Evolutionary conservation across 2,329 filamentous ascomycete genomes (phyloP).

Genomic region (Arthrocladium fulminans): DNA sequence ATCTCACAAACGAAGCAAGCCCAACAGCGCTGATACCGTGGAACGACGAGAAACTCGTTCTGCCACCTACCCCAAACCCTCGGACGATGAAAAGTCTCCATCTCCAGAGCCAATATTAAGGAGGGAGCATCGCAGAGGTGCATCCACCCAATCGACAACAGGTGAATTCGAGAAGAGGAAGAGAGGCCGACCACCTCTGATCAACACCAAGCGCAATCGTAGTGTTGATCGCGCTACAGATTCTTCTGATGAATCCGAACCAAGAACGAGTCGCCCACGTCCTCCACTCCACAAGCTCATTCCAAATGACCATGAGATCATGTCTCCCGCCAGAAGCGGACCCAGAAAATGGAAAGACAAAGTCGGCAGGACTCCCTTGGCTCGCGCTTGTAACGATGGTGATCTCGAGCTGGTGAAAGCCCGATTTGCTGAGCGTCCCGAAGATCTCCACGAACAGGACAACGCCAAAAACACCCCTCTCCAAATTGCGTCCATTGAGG

Average conservation of each 20-base stretch:
- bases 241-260: conserved; percentile 32
- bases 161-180: conserved; percentile 26
- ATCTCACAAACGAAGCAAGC: conserved; percentile 17
- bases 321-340: conserved; percentile 56
- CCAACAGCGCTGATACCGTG: conserved; percentile 12
- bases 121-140: conserved; percentile 21
- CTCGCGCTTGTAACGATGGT: conserved; percentile 79
- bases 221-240: conserved; percentile 34
- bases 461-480: conserved; percentile 95
- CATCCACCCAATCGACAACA: conserved; percentile 23
- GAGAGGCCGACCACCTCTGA: conserved; percentile 31
- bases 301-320: conserved; percentile 37
- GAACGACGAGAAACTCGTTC: conserved; percentile 26
- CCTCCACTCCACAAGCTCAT: conserved; percentile 31
- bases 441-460: conserved; percentile 81
- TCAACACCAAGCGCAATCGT: conserved; percentile 35
- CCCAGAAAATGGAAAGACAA: conserved; percentile 86
- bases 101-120: conserved; percentile 21
- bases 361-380: conserved; percentile 81
- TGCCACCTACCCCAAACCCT: conserved; percentile 24
- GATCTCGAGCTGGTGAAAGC: conserved; percentile 71
- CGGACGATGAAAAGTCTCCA: conserved; percentile 22
- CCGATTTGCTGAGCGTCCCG: conserved; percentile 66
- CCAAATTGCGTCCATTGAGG: conserved; percentile 84
- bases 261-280: conserved; percentile 29